These are phyloP conservation scores for Calycina herbarum DNA, from an alignment of 2,329 filamentous ascomycete genomes.

Conservation along the genomic window DNA sequence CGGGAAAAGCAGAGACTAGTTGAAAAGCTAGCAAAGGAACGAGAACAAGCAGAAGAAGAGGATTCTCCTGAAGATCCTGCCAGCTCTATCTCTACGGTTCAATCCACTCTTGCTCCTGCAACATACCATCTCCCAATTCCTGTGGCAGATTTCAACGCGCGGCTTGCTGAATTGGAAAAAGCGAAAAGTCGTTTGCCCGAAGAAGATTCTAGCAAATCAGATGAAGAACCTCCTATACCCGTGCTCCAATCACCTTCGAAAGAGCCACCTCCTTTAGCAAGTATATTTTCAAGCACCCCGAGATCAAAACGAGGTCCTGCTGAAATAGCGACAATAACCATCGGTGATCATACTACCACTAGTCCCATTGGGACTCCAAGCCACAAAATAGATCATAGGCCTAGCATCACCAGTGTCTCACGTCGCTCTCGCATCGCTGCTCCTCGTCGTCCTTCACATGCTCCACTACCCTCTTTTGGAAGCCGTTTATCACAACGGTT, in stretches of 20 bases:
- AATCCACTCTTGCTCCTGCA: slow-evolving; percentile 19
- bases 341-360: slow-evolving; percentile 36
- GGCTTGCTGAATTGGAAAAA: slow-evolving; percentile 32
- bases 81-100: slow-evolving; percentile 23
- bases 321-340: slow-evolving; percentile 38
- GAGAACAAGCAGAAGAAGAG: slow-evolving; percentile 19
- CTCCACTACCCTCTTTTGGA: slow-evolving; percentile 32
- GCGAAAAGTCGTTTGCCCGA: slow-evolving; percentile 8
- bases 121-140: slow-evolving; percentile 24
- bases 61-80: slow-evolving; percentile 18
- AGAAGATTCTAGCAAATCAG: slow-evolving; percentile 7
- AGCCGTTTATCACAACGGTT: slow-evolving; percentile 35
- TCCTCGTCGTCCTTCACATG: slow-evolving; percentile 5
- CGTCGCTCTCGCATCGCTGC: slow-evolving; percentile 9
- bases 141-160: slow-evolving; percentile 36
- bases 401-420: slow-evolving; percentile 15
- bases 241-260: slow-evolving; percentile 32
- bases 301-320: slow-evolving; percentile 24
- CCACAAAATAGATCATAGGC: slow-evolving; percentile 28
- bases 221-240: slow-evolving; percentile 27
- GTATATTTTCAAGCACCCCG: slow-evolving; percentile 27
- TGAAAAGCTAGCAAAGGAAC: slow-evolving; percentile 28
- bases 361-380: slow-evolving; percentile 35
- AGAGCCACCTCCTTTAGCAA: slow-evolving; percentile 26
- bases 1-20: slow-evolving; percentile 33